phyloP scores from a whole-genome alignment of 1,284 basidiomycete genomes.

The Fomitopsis betulina region DNA sequence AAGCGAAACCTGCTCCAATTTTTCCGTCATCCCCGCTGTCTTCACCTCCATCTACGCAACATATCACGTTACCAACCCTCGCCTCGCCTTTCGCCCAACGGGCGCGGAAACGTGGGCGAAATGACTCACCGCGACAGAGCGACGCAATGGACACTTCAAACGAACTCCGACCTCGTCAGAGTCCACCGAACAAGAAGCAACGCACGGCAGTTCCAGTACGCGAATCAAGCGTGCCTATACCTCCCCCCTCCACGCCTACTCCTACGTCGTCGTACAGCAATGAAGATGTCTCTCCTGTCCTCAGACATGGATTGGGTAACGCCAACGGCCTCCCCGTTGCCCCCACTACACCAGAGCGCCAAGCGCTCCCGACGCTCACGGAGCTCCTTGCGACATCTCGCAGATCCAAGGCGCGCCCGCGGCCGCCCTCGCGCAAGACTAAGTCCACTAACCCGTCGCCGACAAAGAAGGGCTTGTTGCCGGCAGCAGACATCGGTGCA shows the following conservation, averaged over 20 bases:
- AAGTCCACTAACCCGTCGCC: slow-evolving; percentile 8
- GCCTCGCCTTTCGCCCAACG: neutral
- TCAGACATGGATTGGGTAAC: slow-evolving; percentile 23
- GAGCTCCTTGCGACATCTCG: slow-evolving; percentile 33
- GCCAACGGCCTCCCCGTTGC: slow-evolving; percentile 21
- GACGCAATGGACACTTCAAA: slow-evolving; percentile 7
- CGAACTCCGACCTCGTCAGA: slow-evolving; percentile 4
- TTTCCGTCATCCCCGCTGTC: slow-evolving; percentile 23
- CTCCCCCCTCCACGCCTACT: slow-evolving; percentile 22
- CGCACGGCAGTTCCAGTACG: slow-evolving; percentile 12
- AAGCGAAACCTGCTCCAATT: slow-evolving; percentile 28
- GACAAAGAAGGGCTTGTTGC: slow-evolving; percentile 6
- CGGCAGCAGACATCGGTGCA: neutral
- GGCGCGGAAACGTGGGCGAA: neutral
- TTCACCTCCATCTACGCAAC: slow-evolving; percentile 13
- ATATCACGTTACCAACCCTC: slow-evolving; percentile 4
- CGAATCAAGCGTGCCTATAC: slow-evolving; percentile 16
- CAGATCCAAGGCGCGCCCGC: slow-evolving; percentile 28
- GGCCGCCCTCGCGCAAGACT: slow-evolving; percentile 28
- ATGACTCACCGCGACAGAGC: neutral
- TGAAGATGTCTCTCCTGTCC: slow-evolving; percentile 10
- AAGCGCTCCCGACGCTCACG: slow-evolving; percentile 27
- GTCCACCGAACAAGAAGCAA: slow-evolving; percentile 17
- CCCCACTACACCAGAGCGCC: slow-evolving; percentile 22
- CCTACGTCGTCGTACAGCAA: slow-evolving; percentile 9